phyloP scores from a whole-genome alignment of 306 rosid genomes.

The Prunus padus region DNA sequence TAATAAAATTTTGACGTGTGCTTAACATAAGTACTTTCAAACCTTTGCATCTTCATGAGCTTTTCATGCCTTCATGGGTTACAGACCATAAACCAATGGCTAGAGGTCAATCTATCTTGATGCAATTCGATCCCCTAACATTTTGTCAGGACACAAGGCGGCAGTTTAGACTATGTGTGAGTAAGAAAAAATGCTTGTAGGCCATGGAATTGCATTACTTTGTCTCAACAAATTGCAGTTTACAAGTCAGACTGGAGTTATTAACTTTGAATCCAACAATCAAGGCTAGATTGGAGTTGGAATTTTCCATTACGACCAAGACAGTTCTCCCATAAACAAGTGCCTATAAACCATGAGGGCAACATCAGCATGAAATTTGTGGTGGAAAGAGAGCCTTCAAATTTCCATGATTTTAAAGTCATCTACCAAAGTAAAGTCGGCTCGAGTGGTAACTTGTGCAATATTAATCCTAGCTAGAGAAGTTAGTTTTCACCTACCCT shows the following conservation, averaged over 20 bases:
- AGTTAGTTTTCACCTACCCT: no score
- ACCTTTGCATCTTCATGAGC: no score
- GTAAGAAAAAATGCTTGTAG: neutral
- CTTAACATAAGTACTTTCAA: no score
- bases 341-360: neutral
- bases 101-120: no score
- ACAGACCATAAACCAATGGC: no score
- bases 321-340: neutral
- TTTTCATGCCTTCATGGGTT: no score
- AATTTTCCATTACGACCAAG: neutral
- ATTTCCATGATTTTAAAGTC: neutral
- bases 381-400: neutral
- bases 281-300: neutral
- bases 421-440: no score
- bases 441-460: no score
- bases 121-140: no score
- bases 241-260: neutral
- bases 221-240: slow-evolving; percentile 10
- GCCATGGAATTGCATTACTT: neutral
- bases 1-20: no score
- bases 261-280: neutral
- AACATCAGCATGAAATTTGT: neutral
- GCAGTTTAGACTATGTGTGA: neutral
- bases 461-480: no score
- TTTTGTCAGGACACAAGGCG: no score